Evolutionary conservation across 2,329 filamentous ascomycete genomes (phyloP).

Genomic region (Emergomyces orientalis): DNA sequence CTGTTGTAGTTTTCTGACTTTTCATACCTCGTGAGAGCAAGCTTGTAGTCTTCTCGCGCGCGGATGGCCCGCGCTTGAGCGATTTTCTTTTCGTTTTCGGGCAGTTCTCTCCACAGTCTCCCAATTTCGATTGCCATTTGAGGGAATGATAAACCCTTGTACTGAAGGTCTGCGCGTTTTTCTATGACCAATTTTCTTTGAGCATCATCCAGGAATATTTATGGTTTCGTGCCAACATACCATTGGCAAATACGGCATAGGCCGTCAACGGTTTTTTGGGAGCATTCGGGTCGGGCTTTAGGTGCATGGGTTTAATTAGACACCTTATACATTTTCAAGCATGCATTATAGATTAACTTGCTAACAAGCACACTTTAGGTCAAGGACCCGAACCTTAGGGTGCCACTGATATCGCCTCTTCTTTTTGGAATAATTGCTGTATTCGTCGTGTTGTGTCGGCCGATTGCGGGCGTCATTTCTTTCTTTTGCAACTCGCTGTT

Average conservation of each 20-base stretch:
- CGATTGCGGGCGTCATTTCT: not conserved
- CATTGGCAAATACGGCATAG: constrained; percentile 11
- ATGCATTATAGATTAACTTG: not conserved
- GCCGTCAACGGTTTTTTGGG: constrained; percentile 11
- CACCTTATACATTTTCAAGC: not conserved
- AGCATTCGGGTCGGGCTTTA: constrained; percentile 10
- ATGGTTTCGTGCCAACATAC: constrained; percentile 2
- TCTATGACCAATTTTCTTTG: constrained; percentile 2
- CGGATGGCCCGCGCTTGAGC: constrained; percentile 6
- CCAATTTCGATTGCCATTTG: constrained; percentile 13
- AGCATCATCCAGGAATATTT: not conserved
- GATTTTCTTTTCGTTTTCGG: constrained; percentile 8
- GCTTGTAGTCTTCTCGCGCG: constrained; percentile 9
- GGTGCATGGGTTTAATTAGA: not conserved
- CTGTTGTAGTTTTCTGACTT: constrained; percentile 7
- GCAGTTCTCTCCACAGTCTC: constrained; percentile 11
- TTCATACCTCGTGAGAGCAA: constrained; percentile 6
- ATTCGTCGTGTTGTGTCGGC: not conserved
- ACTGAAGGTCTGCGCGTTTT: constrained; percentile 9
- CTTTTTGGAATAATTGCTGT: constrained; percentile 3
- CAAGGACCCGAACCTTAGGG: constrained; percentile 8
- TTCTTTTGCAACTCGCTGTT: constrained; percentile 11
- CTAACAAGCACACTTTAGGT: constrained; percentile 2
- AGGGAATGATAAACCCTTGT: constrained; percentile 9
- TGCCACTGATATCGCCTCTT: constrained; percentile 12